Evolutionary conservation across 2,329 filamentous ascomycete genomes (phyloP).

Genomic region (Alternaria gaisen): DNA sequence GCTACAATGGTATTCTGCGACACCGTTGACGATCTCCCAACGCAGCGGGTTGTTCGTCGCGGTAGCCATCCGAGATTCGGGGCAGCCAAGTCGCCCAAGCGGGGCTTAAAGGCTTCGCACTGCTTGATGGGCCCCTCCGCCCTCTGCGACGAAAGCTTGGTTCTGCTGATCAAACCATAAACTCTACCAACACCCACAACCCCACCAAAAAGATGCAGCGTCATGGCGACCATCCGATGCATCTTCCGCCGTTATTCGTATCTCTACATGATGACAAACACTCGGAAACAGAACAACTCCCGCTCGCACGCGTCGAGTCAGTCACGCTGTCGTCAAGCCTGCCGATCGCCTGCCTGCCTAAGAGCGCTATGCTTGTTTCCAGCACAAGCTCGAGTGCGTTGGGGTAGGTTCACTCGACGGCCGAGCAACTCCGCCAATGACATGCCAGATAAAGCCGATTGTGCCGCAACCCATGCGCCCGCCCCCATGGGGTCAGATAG

Average conservation of each 20-base stretch:
- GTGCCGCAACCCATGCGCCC: not conserved
- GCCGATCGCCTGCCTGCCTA: not conserved
- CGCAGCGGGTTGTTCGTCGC: not conserved
- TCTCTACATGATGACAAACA: not conserved
- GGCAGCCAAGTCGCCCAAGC: conserved; percentile 9
- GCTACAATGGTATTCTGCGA: not conserved
- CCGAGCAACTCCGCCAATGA: conserved; percentile 1
- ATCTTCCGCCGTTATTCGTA: not conserved
- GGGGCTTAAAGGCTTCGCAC: conserved; percentile 10
- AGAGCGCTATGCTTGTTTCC: conserved; percentile 4
- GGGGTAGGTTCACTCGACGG: not conserved
- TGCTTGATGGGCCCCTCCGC: conserved; percentile 8
- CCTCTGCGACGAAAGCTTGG: conserved; percentile 5
- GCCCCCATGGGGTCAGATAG: conserved; percentile 10
- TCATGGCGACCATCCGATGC: not conserved
- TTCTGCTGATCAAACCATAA: not conserved
- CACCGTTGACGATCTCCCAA: not conserved
- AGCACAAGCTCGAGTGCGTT: not conserved
- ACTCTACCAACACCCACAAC: conserved; percentile 1
- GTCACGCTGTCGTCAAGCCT: conserved; percentile 3
- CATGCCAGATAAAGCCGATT: not conserved
- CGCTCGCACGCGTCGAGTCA: not conserved
- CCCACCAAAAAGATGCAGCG: not conserved
- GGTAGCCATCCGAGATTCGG: conserved; percentile 3
- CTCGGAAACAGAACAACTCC: conserved; percentile 2